These are phyloP conservation scores for Xerocomus brunneocitrinus DNA, from an alignment of 768 basidiomycete species.

Conservation along the genomic window DNA sequence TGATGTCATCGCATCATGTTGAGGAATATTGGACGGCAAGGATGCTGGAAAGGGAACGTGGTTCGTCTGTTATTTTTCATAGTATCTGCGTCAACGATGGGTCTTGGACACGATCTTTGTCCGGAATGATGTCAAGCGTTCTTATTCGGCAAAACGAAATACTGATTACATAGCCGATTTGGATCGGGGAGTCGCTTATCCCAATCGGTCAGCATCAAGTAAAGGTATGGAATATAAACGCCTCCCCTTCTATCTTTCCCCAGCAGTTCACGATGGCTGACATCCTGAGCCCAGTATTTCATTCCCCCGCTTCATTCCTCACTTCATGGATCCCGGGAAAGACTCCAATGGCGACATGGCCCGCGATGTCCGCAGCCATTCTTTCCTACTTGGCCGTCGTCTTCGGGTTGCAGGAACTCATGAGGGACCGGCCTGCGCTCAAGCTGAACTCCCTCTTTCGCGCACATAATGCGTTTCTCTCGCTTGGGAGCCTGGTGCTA, in stretches of 20 bases:
- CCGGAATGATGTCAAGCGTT: background rate
- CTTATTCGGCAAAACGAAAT: background rate
- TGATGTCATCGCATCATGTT: background rate
- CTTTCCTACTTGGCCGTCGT: constrained; percentile 77
- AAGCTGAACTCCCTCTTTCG: constrained; percentile 77
- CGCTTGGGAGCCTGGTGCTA: constrained; percentile 71
- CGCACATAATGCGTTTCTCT: constrained; percentile 82
- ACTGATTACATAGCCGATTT: background rate
- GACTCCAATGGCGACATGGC: constrained; percentile 76
- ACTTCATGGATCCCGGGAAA: constrained; percentile 65
- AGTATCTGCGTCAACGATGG: no score
- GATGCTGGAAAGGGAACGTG: no score
- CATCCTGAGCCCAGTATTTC: background rate
- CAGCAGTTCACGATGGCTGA: constrained; percentile 5
- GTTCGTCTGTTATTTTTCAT: no score
- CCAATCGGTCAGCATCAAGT: background rate
- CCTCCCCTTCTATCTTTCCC: background rate
- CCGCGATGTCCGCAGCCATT: constrained; percentile 65
- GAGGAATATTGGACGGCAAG: background rate
- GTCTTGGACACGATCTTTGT: no score
- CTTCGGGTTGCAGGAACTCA: constrained; percentile 74
- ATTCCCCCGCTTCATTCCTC: constrained; percentile 47
- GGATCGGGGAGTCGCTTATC: background rate
- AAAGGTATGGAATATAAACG: background rate
- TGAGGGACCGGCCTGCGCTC: constrained; percentile 68